These are phyloP conservation scores for Fusarium sp. DNA, from an alignment of 2,329 filamentous ascomycete species.

Conservation along the genomic window DNA sequence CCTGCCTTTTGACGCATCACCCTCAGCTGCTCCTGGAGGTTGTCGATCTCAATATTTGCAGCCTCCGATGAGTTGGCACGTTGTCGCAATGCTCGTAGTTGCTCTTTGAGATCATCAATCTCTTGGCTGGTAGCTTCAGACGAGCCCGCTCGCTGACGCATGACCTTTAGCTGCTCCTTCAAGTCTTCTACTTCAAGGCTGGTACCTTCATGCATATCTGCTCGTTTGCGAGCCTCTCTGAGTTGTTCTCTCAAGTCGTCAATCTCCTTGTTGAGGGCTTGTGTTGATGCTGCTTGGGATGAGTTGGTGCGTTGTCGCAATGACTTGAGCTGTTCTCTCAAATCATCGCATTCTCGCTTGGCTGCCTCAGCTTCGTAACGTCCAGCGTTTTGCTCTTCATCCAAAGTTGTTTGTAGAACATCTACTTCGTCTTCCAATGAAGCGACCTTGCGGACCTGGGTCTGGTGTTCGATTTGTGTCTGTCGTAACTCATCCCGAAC, in stretches of 20 bases:
- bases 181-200: conserved; percentile 49
- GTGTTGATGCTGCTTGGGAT: conserved; percentile 36
- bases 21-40: conserved; percentile 37
- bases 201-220: conserved; percentile 46
- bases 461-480: conserved; percentile 73
- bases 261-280: conserved; percentile 50
- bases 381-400: conserved; percentile 47
- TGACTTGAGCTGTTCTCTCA: conserved; percentile 50
- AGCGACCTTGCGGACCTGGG: conserved; percentile 75
- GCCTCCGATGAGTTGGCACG: conserved; percentile 17
- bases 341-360: conserved; percentile 58
- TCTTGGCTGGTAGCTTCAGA: conserved; percentile 57
- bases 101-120: conserved; percentile 47
- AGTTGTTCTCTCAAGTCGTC: conserved; percentile 44
- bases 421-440: conserved; percentile 83
- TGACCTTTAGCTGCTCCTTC: conserved; percentile 47
- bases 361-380: conserved; percentile 59
- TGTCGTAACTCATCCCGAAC: conserved; percentile 80
- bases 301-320: conserved; percentile 37
- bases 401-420: conserved; percentile 69
- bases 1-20: conserved; percentile 47
- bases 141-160: conserved; percentile 32
- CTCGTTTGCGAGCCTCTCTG: conserved; percentile 47
- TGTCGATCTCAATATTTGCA: conserved; percentile 59
- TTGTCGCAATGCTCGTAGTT: conserved; percentile 23